Evolutionary conservation across 2,329 filamentous ascomycete genomes (phyloP).

Genomic region (Chaetomium olivaceum): DNA sequence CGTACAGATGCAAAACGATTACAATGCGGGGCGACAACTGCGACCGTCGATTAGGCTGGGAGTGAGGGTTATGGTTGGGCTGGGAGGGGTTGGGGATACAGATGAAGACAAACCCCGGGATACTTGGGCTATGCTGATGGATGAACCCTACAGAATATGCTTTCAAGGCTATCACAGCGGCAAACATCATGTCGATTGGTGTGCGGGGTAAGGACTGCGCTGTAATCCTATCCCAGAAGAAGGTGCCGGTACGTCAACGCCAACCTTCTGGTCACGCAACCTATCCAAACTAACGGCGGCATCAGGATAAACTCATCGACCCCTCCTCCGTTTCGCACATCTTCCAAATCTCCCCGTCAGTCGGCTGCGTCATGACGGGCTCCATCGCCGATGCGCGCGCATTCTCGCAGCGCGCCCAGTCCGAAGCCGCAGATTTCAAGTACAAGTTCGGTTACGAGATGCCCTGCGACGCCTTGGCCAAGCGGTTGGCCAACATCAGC

Average conservation of each 20-base stretch:
- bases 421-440: conserved; percentile 94
- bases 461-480: conserved; percentile 95
- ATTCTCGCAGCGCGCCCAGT: conserved; percentile 87
- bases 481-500: conserved; percentile 97
- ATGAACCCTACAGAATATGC: conserved; percentile 78
- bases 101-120: not conserved
- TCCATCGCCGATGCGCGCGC: conserved; percentile 97
- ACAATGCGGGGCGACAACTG: not conserved
- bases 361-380: conserved; percentile 97
- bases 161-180: conserved; percentile 99
- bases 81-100: not conserved
- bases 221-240: conserved; percentile 97
- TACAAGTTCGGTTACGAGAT: conserved; percentile 99
- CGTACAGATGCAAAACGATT: conserved; percentile 43
- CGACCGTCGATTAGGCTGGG: not conserved
- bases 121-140: conserved; percentile 20
- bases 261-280: conserved; percentile 31
- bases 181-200: conserved; percentile 97
- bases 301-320: conserved; percentile 97
- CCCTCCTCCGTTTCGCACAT: conserved; percentile 95
- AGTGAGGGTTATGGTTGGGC: not conserved
- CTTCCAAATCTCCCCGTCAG: conserved; percentile 92
- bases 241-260: conserved; percentile 78
- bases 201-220: conserved; percentile 96
- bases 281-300: conserved; percentile 37